These are phyloP conservation scores for Metschnikowia santaceciliae DNA, from an alignment of 805 yeast genomes.

Conservation along the genomic window DNA sequence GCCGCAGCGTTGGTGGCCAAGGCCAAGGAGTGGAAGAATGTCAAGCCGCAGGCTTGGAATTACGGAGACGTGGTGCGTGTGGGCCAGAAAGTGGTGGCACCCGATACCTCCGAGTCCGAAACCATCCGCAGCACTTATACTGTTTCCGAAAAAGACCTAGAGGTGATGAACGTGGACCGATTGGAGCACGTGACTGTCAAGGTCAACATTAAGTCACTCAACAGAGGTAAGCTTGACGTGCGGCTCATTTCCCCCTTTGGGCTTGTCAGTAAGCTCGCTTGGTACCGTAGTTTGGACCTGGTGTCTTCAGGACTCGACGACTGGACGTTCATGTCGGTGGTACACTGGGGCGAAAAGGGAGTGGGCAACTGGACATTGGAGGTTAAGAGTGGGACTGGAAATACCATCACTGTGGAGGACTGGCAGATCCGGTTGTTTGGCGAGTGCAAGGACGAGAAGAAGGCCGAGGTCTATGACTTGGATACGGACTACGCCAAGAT, in stretches of 20 bases:
- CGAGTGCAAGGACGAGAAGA: constrained; percentile 59
- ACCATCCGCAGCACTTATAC: constrained; percentile 28
- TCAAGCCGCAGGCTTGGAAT: constrained; percentile 89
- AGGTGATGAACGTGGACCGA: constrained; percentile 56
- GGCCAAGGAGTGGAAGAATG: constrained; percentile 74
- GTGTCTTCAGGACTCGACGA: constrained; percentile 56
- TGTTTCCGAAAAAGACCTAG: constrained; percentile 47
- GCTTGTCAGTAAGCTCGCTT: constrained; percentile 67
- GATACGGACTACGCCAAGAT: constrained; percentile 44
- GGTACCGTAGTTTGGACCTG: constrained; percentile 56
- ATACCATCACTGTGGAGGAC: constrained; percentile 40
- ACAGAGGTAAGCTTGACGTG: constrained; percentile 68
- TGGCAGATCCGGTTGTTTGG: constrained; percentile 88
- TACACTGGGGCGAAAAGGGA: constrained; percentile 91
- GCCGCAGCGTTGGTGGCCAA: constrained; percentile 67
- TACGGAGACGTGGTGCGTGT: constrained; percentile 45
- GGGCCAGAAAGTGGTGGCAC: constrained; percentile 16
- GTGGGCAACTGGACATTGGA: constrained; percentile 78
- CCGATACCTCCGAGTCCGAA: constrained; percentile 13
- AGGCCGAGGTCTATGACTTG: constrained; percentile 55
- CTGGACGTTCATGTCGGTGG: constrained; percentile 97
- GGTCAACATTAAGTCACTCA: constrained; percentile 60
- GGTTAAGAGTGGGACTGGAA: constrained; percentile 45
- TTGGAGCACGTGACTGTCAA: constrained; percentile 85
- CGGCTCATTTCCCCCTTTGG: constrained; percentile 74